Conservation (phyloP, 192 early-diverging fungal species). For the Jimgerdemannia lactiflua region DNA sequence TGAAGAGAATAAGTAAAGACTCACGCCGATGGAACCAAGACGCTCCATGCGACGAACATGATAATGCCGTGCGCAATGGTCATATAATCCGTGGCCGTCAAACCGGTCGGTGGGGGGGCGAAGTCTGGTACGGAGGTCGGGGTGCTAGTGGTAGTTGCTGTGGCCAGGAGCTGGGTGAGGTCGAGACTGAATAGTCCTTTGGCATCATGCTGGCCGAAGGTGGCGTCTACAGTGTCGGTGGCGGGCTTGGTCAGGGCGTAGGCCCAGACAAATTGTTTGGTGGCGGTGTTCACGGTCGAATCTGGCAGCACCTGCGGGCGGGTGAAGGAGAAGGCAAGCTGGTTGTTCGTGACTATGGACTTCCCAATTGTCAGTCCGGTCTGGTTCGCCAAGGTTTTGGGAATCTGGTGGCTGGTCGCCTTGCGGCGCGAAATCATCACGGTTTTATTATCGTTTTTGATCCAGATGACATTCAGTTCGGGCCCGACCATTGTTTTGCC, state of each 20-base stretch:
- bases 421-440: not conserved
- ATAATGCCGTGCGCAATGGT: not conserved
- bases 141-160: not conserved
- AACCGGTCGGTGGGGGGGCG: not conserved
- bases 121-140: not conserved
- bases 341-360: not conserved
- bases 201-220: not conserved
- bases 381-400: not conserved
- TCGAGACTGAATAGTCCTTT: not conserved
- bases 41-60: not conserved
- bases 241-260: not conserved
- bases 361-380: not conserved
- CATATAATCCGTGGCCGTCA: not conserved
- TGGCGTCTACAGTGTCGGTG: not conserved
- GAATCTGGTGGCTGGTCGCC: not conserved
- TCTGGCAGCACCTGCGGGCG: not conserved
- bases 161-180: not conserved
- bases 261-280: not conserved
- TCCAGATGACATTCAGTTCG: not conserved
- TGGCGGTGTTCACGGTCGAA: not conserved
- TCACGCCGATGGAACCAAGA: not conserved
- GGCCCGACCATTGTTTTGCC: not conserved
- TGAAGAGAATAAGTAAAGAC: not conserved
- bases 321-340: not conserved
- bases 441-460: not conserved